A percentile compares a stretch with the other conserved stretches of the same genome.
Evolutionary conservation across 2,329 filamentous ascomycete species (phyloP).

Genomic region (Trichoderma semiorbis): DNA sequence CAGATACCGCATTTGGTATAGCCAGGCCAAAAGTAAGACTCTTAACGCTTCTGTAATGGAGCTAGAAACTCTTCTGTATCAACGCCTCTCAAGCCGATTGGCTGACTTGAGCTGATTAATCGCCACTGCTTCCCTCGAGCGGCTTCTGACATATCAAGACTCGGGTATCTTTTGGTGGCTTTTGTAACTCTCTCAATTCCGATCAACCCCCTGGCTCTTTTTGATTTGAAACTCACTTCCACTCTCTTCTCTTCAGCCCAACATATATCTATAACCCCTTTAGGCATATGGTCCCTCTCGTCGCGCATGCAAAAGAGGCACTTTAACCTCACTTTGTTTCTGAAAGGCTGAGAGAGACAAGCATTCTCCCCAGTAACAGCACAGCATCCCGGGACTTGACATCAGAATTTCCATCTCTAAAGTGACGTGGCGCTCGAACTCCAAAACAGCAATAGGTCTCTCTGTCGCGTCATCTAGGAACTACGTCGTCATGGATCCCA

Average conservation of each 20-base stretch:
- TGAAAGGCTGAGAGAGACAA: background rate
- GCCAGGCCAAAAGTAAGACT: background rate
- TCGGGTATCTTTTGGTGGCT: background rate
- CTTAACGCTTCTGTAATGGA: background rate
- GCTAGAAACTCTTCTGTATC: background rate
- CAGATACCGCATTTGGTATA: background rate
- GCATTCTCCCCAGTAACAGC: background rate
- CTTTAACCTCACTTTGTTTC: background rate
- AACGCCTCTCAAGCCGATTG: background rate
- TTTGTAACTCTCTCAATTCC: background rate
- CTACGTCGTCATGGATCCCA: background rate
- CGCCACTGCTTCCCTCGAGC: background rate
- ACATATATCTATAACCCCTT: background rate
- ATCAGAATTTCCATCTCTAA: background rate
- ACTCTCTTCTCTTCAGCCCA: background rate
- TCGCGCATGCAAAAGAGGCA: background rate
- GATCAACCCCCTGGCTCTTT: background rate
- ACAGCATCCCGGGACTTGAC: background rate
- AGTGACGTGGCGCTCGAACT: background rate
- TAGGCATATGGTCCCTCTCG: constrained; percentile 1
- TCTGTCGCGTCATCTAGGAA: background rate
- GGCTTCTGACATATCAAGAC: background rate
- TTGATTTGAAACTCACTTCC: background rate
- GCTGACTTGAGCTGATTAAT: background rate
- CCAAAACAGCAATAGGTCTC: background rate